Percentiles rank a stretch among this genome's conserved stretches.
Evolutionary conservation across 2,329 filamentous ascomycete species (phyloP).

Genomic region (Westerdykella sp.): DNA sequence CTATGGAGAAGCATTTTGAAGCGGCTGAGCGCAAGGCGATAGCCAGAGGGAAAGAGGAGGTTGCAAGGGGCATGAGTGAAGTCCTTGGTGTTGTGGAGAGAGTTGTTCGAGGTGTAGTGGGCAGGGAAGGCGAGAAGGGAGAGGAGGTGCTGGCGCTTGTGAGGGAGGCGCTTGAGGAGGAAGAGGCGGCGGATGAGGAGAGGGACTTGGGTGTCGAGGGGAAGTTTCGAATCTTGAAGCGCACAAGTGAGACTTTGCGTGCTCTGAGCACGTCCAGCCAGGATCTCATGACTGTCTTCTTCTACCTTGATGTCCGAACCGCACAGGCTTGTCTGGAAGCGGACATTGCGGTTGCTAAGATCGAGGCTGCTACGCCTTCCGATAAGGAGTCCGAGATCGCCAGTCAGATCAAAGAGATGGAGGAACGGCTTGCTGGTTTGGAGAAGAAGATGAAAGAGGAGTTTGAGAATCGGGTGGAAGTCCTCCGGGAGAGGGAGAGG

Average conservation of each 20-base stretch:
- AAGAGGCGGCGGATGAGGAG: constrained; percentile 27
- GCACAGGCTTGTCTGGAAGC: constrained; percentile 50
- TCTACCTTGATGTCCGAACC: constrained; percentile 44
- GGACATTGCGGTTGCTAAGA: constrained; percentile 48
- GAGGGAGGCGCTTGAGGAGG: constrained; percentile 11
- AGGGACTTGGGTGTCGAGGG: constrained; percentile 30
- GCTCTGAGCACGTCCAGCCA: constrained; percentile 37
- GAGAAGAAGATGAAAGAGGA: constrained; percentile 31
- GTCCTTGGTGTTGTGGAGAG: constrained; percentile 49
- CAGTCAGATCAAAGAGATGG: constrained; percentile 37
- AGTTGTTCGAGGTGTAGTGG: constrained; percentile 42
- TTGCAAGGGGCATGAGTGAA: constrained; percentile 45
- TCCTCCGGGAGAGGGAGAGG: constrained; percentile 30
- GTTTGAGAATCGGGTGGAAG: constrained; percentile 36
- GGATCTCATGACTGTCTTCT: constrained; percentile 40
- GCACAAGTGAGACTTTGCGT: constrained; percentile 21
- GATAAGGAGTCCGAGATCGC: constrained; percentile 14
- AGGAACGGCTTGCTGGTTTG: constrained; percentile 25
- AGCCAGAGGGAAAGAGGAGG: constrained; percentile 45
- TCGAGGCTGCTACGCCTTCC: constrained; percentile 32
- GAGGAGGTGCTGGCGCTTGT: constrained; percentile 44
- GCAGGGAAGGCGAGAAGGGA: constrained; percentile 45
- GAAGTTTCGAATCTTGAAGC: constrained; percentile 16
- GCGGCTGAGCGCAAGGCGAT: constrained; percentile 47
- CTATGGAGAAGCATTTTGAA: constrained; percentile 41